Percentiles rank a stretch among this genome's conserved stretches.
These are phyloP conservation scores for Arxiozyma slooffiae DNA, from an alignment of 1,139 yeast genomes.

Conservation along the genomic window DNA sequence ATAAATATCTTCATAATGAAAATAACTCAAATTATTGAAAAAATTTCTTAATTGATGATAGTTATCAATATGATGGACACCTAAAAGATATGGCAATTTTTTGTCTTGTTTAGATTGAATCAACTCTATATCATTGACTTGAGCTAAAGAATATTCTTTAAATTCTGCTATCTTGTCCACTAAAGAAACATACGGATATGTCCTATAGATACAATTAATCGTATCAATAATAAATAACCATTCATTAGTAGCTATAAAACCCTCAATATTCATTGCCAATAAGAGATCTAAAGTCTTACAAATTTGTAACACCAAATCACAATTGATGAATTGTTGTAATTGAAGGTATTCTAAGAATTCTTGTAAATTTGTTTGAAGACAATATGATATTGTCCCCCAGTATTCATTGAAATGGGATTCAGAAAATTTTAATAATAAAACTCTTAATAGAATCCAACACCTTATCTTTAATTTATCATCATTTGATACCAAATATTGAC, in stretches of 20 bases:
- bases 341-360: slow-evolving; percentile 34
- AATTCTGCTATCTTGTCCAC: slow-evolving; percentile 42
- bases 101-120: neutral
- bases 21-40: slow-evolving; percentile 60
- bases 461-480: slow-evolving; percentile 17
- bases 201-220: slow-evolving; percentile 45
- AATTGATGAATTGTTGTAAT: slow-evolving; percentile 34
- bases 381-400: slow-evolving; percentile 63
- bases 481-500: slow-evolving; percentile 21
- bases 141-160: slow-evolving; percentile 30
- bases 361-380: slow-evolving; percentile 46
- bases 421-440: slow-evolving; percentile 50
- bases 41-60: slow-evolving; percentile 46
- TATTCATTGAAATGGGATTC: slow-evolving; percentile 55
- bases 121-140: slow-evolving; percentile 13
- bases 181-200: slow-evolving; percentile 33
- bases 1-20: slow-evolving; percentile 64
- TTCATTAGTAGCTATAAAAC: slow-evolving; percentile 60
- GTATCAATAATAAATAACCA: slow-evolving; percentile 59
- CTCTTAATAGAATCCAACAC: slow-evolving; percentile 47
- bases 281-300: slow-evolving; percentile 73
- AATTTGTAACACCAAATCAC: slow-evolving; percentile 43
- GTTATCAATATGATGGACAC: slow-evolving; percentile 36
- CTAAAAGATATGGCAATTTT: slow-evolving; percentile 40
- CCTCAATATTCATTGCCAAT: slow-evolving; percentile 59